Conservation (phyloP, 371 early-diverging fungal genomes). For the Dichotomocladium elegans region DNA sequence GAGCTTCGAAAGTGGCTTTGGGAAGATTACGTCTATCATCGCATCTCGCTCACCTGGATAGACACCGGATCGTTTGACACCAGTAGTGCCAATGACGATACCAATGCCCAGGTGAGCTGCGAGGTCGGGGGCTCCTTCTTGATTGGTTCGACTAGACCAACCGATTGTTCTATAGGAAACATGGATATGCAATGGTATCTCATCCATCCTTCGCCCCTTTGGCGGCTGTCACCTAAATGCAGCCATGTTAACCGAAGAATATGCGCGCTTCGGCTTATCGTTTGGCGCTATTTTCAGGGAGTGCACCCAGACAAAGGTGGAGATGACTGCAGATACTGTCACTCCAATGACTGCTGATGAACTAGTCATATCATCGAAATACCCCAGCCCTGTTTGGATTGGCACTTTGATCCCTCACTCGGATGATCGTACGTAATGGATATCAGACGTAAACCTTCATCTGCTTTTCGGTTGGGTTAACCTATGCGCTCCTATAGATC, state of each 20-base stretch:
- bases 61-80: not conserved
- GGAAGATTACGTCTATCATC: constrained; percentile 6
- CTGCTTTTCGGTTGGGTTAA: no score
- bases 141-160: no score
- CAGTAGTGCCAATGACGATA: no score
- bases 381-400: no score
- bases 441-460: no score
- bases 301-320: no score
- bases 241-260: not conserved
- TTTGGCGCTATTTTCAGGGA: constrained; percentile 1
- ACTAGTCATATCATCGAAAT: no score
- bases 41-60: constrained; percentile 9
- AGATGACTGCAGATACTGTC: no score
- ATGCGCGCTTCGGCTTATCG: not conserved
- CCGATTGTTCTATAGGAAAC: not conserved
- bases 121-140: constrained; percentile 59
- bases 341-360: no score
- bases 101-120: not conserved
- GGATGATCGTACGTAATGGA: no score
- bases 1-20: constrained; percentile 6
- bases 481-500: no score
- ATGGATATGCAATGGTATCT: not conserved
- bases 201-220: constrained; percentile 1
- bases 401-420: no score
- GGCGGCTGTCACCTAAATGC: not conserved